phyloP scores from a whole-genome alignment of 176 grass and related monocot species.

The Typha latifolia region DNA sequence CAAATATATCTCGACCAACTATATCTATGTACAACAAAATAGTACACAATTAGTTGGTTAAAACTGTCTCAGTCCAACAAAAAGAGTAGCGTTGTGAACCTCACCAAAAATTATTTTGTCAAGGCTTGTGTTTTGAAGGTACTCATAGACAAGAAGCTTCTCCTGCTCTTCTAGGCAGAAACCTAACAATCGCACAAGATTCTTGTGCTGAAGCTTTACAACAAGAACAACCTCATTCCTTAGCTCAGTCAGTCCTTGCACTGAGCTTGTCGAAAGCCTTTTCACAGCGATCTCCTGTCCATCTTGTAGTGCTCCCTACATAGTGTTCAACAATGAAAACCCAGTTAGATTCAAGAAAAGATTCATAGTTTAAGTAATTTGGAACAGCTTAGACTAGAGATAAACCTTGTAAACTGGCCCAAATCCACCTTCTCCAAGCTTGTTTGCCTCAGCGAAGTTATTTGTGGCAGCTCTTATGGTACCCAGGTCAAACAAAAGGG shows the following conservation, averaged over 20 bases:
- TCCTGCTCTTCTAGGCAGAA: constrained; percentile 38
- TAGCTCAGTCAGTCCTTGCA: constrained; percentile 31
- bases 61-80: neutral
- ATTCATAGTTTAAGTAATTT: neutral
- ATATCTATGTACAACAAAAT: neutral
- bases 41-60: neutral
- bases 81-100: neutral
- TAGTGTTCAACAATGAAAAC: neutral
- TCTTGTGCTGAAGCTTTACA: constrained; percentile 53
- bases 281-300: constrained; percentile 49
- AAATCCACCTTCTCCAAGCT: constrained; percentile 51
- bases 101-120: constrained; percentile 39
- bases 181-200: constrained; percentile 37
- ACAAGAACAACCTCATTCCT: constrained; percentile 37
- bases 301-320: constrained; percentile 29
- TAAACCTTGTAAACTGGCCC: constrained; percentile 44
- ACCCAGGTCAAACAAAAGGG: constrained; percentile 29
- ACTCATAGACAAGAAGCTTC: constrained; percentile 50
- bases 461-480: constrained; percentile 29
- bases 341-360: neutral
- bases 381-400: neutral
- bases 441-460: constrained; percentile 49
- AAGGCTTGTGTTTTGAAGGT: constrained; percentile 35
- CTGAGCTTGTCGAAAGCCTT: constrained; percentile 26
- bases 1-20: neutral